These are phyloP conservation scores for Saccharomyces hybrid DNA, from an alignment of 1,139 yeast genomes.

Conservation along the genomic window DNA sequence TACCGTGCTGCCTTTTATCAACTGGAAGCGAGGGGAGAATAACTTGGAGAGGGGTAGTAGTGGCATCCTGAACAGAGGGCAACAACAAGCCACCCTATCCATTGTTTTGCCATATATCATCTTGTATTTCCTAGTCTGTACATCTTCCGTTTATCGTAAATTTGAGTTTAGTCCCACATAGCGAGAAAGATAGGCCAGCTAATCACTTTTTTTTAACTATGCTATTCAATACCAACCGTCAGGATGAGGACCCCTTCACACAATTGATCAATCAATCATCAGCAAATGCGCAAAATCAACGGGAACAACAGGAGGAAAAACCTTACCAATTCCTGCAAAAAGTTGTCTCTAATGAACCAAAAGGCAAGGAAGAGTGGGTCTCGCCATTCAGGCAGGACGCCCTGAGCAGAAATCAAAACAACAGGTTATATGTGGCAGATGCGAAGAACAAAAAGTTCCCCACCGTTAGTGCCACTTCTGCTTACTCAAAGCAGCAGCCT, in stretches of 20 bases:
- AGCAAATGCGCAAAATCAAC: conserved; percentile 1
- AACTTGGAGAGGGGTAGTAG: not conserved
- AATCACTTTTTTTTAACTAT: not conserved
- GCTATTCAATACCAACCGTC: not conserved
- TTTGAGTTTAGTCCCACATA: not conserved
- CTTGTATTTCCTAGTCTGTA: not conserved
- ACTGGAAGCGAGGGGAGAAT: not conserved
- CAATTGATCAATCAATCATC: conserved; percentile 7
- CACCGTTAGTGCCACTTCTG: conserved; percentile 23
- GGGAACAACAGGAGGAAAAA: conserved; percentile 4
- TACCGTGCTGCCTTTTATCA: not conserved
- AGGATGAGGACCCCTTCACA: conserved; percentile 13
- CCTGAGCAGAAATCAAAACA: not conserved
- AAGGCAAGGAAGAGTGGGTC: conserved; percentile 9
- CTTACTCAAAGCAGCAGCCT: conserved; percentile 13
- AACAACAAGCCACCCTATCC: not conserved
- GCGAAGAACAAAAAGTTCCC: conserved; percentile 24
- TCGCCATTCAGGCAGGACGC: conserved; percentile 17
- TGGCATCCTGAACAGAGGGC: not conserved
- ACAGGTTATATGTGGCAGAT: conserved; percentile 13
- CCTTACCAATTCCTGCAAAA: conserved; percentile 2
- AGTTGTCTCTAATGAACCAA: conserved; percentile 4
- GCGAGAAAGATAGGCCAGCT: not conserved
- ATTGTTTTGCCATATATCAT: not conserved
- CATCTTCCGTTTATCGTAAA: not conserved